Conservation (phyloP, 2,329 filamentous ascomycete genomes). For the Ophiognomonia clavigignenti-juglandacearum region DNA sequence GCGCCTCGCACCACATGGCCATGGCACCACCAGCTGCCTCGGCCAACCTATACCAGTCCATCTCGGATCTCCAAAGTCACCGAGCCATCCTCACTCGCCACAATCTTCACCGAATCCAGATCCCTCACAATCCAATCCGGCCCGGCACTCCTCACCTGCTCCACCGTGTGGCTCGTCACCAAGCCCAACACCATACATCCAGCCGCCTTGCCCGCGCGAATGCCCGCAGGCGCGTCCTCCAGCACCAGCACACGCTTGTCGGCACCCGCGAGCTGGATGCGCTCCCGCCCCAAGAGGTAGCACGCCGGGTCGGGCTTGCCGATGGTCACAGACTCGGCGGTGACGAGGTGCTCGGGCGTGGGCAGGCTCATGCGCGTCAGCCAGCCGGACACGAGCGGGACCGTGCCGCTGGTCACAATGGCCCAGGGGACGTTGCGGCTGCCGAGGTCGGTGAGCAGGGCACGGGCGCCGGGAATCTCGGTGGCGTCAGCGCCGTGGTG, state of each 20-base stretch:
- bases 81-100: conserved; percentile 49
- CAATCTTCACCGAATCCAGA: conserved; percentile 66
- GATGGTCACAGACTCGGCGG: conserved; percentile 68
- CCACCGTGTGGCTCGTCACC: conserved; percentile 73
- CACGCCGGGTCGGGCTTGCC: conserved; percentile 76
- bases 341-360: conserved; percentile 61
- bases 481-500: conserved; percentile 72
- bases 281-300: conserved; percentile 63
- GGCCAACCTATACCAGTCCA: conserved; percentile 37
- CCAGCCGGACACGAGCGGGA: conserved; percentile 67
- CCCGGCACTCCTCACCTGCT: conserved; percentile 67
- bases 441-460: conserved; percentile 64
- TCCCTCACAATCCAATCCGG: conserved; percentile 86
- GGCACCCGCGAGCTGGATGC: conserved; percentile 47
- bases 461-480: conserved; percentile 79
- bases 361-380: conserved; percentile 62
- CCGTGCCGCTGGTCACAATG: conserved; percentile 74
- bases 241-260: conserved; percentile 64
- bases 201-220: conserved; percentile 76
- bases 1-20: too few species aligned
- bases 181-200: conserved; percentile 83
- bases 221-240: conserved; percentile 85
- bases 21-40: background rate
- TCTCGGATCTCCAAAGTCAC: conserved; percentile 65
- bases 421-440: conserved; percentile 67